Evolutionary conservation across 345 rosid genomes (phyloP), one percentile per base, ranked within the genome.

Genomic region (Sonneratia caseolaris): DNA sequence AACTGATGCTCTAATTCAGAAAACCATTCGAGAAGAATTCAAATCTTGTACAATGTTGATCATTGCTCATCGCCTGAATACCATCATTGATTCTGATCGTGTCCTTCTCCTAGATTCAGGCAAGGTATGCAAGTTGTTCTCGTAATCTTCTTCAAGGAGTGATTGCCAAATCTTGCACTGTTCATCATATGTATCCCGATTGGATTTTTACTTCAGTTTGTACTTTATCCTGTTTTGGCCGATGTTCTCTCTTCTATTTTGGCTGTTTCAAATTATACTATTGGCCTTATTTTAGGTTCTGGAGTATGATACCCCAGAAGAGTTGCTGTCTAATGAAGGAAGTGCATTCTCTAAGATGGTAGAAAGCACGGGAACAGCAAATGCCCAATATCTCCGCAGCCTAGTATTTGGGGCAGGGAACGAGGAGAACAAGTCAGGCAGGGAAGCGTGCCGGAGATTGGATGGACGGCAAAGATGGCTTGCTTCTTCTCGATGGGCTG

Each of bases 61-160:
- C 14, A 95, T 95, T 37, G 99, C 99, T 59, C 97, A 92, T 76
- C 85, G 97, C 66, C 87, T 90, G 68, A 92, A 92, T 76, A 95
- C 97, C 45, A 87, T 89, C 72, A 86, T 94, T 15, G 96, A 92
- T 74, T 83, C 88, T 69, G 93, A 87, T 71, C 79, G 88, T 70
- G 82, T 94, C 75, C 92, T 91, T 64, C 86, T 94, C 71, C 96
- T 94, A 36, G 89, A 87, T 82, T 87, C 91, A 70, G 97, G 98
- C 74, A 81, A 78, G 94, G 97, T 91, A 88, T 42, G 76, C 45
- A 42, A 42, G 45, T 42, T 43, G 11, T 59, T 11, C 11, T 24
- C 37, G 11, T 24, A 13, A 2, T 49, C 56, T 55, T 55, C 61
- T 22, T 24, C 15, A 49, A 42, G 5, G 45, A 9, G 45, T 42